These are phyloP conservation scores for Wallemia hederae DNA, from an alignment of 1,284 basidiomycete genomes.

Conservation along the genomic window DNA sequence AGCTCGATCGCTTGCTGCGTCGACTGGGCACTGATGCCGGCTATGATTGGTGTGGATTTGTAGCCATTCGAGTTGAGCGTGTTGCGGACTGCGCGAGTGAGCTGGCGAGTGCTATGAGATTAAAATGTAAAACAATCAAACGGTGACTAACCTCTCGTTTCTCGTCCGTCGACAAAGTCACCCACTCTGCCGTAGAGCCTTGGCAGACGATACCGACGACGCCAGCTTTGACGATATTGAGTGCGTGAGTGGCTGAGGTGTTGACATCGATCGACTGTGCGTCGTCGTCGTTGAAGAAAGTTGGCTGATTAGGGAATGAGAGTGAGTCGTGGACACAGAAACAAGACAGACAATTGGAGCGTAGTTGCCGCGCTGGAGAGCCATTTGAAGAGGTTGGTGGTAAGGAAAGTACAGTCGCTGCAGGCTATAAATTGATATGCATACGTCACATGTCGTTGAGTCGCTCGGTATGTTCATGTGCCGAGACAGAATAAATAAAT, in stretches of 20 bases:
- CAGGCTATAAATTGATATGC: background rate
- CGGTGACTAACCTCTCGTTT: background rate
- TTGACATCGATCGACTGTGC: background rate
- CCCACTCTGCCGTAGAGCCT: background rate
- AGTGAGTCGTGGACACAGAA: background rate
- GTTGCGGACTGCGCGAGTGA: background rate
- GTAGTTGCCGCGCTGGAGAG: background rate
- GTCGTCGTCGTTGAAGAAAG: background rate
- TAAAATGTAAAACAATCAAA: background rate
- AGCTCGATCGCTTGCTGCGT: background rate
- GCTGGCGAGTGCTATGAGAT: background rate
- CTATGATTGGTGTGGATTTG: background rate
- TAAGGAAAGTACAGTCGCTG: background rate
- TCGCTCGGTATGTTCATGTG: background rate
- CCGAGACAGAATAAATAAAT: too few relatives aligned
- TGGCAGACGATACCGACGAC: background rate
- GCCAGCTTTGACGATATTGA: background rate
- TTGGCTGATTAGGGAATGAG: background rate
- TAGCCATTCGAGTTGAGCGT: background rate
- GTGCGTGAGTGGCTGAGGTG: background rate
- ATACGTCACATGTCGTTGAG: background rate
- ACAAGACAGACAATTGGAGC: background rate
- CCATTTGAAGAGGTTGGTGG: too few relatives aligned
- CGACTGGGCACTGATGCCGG: background rate
- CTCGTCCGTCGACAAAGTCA: background rate